A percentile compares a stretch with the other conserved stretches of the same genome.
These are phyloP conservation scores for Scedosporium dehoogii DNA, from an alignment of 2,329 filamentous ascomycete genomes.

Conservation along the genomic window DNA sequence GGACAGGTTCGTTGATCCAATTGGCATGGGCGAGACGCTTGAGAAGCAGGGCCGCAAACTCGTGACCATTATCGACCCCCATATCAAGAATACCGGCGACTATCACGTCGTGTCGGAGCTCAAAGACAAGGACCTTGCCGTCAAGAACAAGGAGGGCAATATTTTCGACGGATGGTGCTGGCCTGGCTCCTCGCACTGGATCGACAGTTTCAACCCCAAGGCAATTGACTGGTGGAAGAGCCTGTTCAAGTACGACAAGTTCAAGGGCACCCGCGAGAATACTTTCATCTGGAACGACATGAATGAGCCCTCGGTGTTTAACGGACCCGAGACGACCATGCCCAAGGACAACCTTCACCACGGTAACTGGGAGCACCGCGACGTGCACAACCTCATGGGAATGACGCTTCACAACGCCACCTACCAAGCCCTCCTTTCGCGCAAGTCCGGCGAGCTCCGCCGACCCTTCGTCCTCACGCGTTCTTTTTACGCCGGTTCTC, in stretches of 20 bases:
- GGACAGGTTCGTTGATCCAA: conserved; percentile 76
- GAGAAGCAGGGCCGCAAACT: conserved; percentile 80
- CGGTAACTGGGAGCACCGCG: conserved; percentile 90
- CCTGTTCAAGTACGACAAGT: conserved; percentile 79
- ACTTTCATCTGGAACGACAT: conserved; percentile 98
- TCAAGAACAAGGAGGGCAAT: conserved; percentile 81
- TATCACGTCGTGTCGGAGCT: conserved; percentile 73
- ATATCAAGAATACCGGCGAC: conserved; percentile 84
- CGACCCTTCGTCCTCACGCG: conserved; percentile 90
- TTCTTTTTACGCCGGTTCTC: conserved; percentile 83
- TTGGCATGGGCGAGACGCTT: conserved; percentile 79
- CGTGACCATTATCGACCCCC: conserved; percentile 90
- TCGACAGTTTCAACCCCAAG: conserved; percentile 92
- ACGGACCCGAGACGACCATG: conserved; percentile 96
- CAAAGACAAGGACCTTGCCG: conserved; percentile 71
- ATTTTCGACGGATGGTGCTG: conserved; percentile 97
- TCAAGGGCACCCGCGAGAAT: conserved; percentile 79
- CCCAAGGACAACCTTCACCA: conserved; percentile 94
- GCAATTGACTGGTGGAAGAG: conserved; percentile 84
- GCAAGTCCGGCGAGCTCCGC: conserved; percentile 75
- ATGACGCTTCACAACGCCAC: conserved; percentile 95
- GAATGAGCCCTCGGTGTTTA: conserved; percentile 99
- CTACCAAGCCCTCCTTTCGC: conserved; percentile 70
- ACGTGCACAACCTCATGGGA: conserved; percentile 92
- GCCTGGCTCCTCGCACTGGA: conserved; percentile 94